Conservation (phyloP, 352 stramenopile genomes). For the Plasmopara viticola region DNA sequence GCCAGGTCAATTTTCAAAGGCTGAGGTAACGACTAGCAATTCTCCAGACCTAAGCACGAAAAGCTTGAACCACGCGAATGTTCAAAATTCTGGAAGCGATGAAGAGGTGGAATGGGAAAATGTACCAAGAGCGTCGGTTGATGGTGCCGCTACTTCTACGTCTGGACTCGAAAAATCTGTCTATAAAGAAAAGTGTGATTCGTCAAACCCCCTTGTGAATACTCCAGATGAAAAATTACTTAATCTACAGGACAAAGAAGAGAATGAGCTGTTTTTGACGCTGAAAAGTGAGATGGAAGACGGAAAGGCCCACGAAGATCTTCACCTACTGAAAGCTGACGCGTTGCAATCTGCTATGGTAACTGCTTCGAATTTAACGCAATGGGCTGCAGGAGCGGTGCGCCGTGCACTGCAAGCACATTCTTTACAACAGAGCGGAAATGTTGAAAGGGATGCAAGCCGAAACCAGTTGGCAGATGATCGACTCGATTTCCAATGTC, state of each 20-base stretch:
- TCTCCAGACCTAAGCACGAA: neutral
- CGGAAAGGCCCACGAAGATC: conserved; percentile 56
- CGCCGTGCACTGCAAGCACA: conserved; percentile 64
- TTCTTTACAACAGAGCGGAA: conserved; percentile 33
- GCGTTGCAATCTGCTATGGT: conserved; percentile 69
- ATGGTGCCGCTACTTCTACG: neutral
- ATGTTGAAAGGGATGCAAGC: conserved; percentile 8
- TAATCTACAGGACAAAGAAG: conserved; percentile 4
- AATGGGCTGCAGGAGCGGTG: conserved; percentile 80
- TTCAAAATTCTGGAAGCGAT: conserved; percentile 18
- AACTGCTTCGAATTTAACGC: conserved; percentile 82
- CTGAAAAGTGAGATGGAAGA: conserved; percentile 71
- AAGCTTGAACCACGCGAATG: neutral
- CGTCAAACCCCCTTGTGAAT: neutral
- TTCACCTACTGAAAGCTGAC: conserved; percentile 54
- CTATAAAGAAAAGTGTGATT: conserved; percentile 6
- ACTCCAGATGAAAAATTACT: conserved; percentile 2
- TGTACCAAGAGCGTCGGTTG: conserved; percentile 1
- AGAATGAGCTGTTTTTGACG: conserved; percentile 45
- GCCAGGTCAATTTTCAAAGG: neutral
- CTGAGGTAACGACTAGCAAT: neutral
- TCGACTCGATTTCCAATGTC: conserved; percentile 1
- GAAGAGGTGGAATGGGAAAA: conserved; percentile 53
- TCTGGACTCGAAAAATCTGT: neutral
- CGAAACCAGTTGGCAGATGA: conserved; percentile 1